These are phyloP conservation scores for Thyridium curvatum DNA, from an alignment of 2,329 filamentous ascomycete species.

Conservation along the genomic window DNA sequence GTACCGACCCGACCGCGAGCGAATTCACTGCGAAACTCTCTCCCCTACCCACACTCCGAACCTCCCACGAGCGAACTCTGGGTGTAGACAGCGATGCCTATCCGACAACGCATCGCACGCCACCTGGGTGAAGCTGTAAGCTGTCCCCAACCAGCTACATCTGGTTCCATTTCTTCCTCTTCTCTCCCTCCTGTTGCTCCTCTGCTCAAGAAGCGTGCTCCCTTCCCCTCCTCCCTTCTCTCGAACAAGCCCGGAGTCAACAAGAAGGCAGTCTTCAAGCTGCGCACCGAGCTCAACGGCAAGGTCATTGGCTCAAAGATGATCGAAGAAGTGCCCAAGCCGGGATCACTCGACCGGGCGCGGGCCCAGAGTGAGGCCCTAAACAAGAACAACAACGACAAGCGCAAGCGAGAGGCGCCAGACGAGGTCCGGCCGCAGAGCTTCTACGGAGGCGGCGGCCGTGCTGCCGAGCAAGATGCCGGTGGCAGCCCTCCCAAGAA, in stretches of 20 bases:
- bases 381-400: background rate
- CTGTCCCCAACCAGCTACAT: conserved; percentile 5
- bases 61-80: conserved; percentile 1
- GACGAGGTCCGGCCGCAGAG: background rate
- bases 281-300: too few species aligned
- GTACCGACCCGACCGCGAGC: background rate
- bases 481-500: too few species aligned
- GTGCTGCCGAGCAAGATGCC: too few species aligned
- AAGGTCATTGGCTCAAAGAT: too few species aligned
- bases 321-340: too few species aligned
- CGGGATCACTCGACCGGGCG: too few species aligned
- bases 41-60: background rate
- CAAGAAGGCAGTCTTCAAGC: too few species aligned
- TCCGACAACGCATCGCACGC: conserved; percentile 31
- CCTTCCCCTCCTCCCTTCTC: too few species aligned
- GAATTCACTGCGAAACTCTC: background rate
- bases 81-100: conserved; percentile 15
- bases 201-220: background rate
- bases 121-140: conserved; percentile 41
- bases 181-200: conserved; percentile 5
- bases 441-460: too few species aligned
- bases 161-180: conserved; percentile 12
- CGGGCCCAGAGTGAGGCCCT: too few species aligned
- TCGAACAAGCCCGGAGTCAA: too few species aligned
- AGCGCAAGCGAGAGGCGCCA: background rate